Evolutionary conservation across 306 rosid genomes (phyloP).

Genomic region (Rosa rugosa): DNA sequence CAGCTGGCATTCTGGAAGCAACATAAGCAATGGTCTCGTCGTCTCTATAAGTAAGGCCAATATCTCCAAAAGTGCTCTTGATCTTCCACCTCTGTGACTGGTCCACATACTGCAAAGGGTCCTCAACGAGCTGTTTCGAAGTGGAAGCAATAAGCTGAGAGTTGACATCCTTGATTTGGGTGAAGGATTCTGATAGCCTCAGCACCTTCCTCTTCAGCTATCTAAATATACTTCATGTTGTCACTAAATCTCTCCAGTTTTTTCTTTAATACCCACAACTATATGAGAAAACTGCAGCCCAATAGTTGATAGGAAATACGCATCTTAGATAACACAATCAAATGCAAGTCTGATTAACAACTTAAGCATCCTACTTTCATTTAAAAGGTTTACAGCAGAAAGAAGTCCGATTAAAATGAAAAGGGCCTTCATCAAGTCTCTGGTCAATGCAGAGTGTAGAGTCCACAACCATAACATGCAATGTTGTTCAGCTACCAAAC

Average conservation of each 20-base stretch:
- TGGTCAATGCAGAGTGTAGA: too few relatives aligned
- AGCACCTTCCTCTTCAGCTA: slow-evolving; percentile 73
- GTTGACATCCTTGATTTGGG: slow-evolving; percentile 65
- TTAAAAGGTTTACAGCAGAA: too few relatives aligned
- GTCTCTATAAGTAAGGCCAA: slow-evolving; percentile 66
- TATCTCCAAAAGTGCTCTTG: slow-evolving; percentile 80
- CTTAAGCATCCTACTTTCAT: neutral
- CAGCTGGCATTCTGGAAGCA: slow-evolving; percentile 95
- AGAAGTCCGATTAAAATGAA: too few relatives aligned
- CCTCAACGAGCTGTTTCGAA: slow-evolving; percentile 71
- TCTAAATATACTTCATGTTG: neutral
- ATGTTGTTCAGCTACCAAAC: too few relatives aligned
- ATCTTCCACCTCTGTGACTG: slow-evolving; percentile 93
- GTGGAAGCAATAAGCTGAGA: slow-evolving; percentile 55
- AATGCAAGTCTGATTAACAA: neutral
- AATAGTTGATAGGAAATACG: neutral
- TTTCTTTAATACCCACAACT: neutral
- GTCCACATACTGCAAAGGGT: slow-evolving; percentile 62
- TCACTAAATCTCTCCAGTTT: neutral
- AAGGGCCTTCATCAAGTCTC: too few relatives aligned
- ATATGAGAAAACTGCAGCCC: neutral
- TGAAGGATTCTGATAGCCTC: slow-evolving; percentile 70
- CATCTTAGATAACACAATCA: neutral
- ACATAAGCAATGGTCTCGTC: slow-evolving; percentile 86
- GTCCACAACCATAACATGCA: too few relatives aligned